A percentile compares a stretch with the other conserved stretches of the same genome.
Conservation (phyloP, 2,329 filamentous ascomycete species). For the Gaeumannomyces sp. region DNA sequence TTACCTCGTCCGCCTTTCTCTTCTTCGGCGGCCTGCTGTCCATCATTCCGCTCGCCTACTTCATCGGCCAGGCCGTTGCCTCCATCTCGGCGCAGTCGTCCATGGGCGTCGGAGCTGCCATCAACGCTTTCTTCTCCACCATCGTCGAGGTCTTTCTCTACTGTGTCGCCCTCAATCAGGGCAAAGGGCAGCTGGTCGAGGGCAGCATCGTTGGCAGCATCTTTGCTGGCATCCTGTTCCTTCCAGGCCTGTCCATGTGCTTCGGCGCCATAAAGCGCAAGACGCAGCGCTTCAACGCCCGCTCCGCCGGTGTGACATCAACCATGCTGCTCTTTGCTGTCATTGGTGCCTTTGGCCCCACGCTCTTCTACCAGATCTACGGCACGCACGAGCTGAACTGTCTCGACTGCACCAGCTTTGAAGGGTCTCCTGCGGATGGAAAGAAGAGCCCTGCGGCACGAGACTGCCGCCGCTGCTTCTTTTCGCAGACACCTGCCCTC, state of each 20-base stretch:
- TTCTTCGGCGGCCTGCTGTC: slow-evolving; percentile 77
- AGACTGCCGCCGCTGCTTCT: slow-evolving; percentile 91
- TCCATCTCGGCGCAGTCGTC: slow-evolving; percentile 98
- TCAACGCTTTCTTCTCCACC: slow-evolving; percentile 98
- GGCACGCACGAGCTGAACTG: slow-evolving; percentile 95
- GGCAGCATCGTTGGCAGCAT: slow-evolving; percentile 97
- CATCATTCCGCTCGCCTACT: slow-evolving; percentile 94
- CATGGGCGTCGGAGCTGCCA: slow-evolving; percentile 93
- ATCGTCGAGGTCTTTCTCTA: slow-evolving; percentile 97
- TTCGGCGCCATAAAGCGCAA: slow-evolving; percentile 97
- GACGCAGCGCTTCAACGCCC: slow-evolving; percentile 96
- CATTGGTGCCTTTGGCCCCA: slow-evolving; percentile 91
- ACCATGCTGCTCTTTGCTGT: slow-evolving; percentile 97
- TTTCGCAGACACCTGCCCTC: slow-evolving; percentile 77
- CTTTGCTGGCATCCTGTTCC: slow-evolving; percentile 89
- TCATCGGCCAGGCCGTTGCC: slow-evolving; percentile 95
- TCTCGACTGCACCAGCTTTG: slow-evolving; percentile 51
- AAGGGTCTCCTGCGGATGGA: slow-evolving; percentile 18
- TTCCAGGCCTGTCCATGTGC: slow-evolving; percentile 96
- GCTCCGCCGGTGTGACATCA: slow-evolving; percentile 90
- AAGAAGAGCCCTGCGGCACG: slow-evolving; percentile 35
- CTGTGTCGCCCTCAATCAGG: slow-evolving; percentile 86
- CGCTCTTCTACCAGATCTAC: slow-evolving; percentile 97
- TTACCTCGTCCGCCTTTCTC: slow-evolving; percentile 80
- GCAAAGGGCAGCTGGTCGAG: slow-evolving; percentile 88